These are phyloP conservation scores for Neurospora sp. DNA, from an alignment of 495 filamentous ascomycete genomes.

Conservation along the genomic window DNA sequence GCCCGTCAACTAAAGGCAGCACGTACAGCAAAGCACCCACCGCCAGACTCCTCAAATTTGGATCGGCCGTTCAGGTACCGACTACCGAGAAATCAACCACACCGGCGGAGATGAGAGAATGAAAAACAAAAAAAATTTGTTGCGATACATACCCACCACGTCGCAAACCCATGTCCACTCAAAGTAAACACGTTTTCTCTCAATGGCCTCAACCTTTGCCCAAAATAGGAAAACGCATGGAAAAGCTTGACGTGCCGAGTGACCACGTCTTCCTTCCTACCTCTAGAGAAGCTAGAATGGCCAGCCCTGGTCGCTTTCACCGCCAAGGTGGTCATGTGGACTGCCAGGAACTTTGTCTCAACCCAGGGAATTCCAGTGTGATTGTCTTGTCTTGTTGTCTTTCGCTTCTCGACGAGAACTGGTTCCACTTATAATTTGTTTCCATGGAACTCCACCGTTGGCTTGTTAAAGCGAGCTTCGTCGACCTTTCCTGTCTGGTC, in stretches of 20 bases:
- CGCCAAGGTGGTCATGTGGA: constrained; percentile 3
- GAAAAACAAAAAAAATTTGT: background rate
- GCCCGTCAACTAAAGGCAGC: background rate
- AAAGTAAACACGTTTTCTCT: background rate
- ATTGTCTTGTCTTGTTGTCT: background rate
- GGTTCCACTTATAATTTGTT: background rate
- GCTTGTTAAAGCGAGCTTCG: background rate
- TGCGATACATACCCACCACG: background rate
- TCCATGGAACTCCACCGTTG: background rate
- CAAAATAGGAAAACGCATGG: background rate
- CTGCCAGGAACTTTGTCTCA: background rate
- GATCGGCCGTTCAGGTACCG: background rate
- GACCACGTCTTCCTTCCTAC: background rate
- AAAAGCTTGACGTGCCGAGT: background rate
- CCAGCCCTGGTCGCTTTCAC: constrained; percentile 1
- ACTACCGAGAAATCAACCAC: background rate
- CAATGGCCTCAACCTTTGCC: background rate
- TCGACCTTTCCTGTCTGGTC: background rate
- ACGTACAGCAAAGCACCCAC: background rate
- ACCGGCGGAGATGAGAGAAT: background rate
- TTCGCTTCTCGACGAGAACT: background rate
- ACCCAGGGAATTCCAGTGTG: background rate
- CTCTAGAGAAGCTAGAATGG: background rate
- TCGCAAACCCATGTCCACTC: background rate
- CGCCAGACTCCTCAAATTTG: background rate